Evolutionary conservation across 768 basidiomycete genomes (phyloP).

Genomic region (Lanmaoa pseudosensibilis): DNA sequence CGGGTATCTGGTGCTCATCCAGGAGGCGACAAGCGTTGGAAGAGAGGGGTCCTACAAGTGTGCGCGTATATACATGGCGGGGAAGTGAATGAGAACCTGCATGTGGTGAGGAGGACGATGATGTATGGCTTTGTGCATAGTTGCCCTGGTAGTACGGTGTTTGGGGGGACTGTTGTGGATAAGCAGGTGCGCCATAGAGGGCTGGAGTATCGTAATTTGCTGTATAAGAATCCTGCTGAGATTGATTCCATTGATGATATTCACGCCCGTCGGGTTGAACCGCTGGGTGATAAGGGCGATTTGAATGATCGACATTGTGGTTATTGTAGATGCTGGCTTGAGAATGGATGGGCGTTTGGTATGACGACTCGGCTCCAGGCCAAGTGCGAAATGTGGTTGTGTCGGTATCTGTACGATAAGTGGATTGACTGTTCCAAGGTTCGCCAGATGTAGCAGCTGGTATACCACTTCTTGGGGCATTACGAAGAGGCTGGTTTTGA

Average conservation of each 20-base stretch:
- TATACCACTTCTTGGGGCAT: constrained; percentile 26
- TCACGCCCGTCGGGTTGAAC: constrained; percentile 42
- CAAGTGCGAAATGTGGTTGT: constrained; percentile 50
- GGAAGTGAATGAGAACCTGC: constrained; percentile 45
- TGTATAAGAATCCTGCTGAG: constrained; percentile 27
- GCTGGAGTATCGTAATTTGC: constrained; percentile 25
- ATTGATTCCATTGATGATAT: constrained; percentile 30
- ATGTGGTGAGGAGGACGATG: constrained; percentile 32
- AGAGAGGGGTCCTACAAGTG: constrained; percentile 86
- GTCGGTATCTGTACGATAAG: constrained; percentile 32
- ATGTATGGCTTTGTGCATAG: constrained; percentile 25
- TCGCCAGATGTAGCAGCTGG: constrained; percentile 18
- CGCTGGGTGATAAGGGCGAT: constrained; percentile 33
- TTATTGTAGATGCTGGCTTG: constrained; percentile 26
- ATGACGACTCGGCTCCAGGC: constrained; percentile 42
- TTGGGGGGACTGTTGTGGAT: constrained; percentile 30
- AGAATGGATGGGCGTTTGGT: constrained; percentile 32
- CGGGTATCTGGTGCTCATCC: constrained; percentile 82
- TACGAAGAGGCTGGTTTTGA: constrained; percentile 51
- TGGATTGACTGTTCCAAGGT: constrained; percentile 22
- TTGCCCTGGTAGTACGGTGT: constrained; percentile 32
- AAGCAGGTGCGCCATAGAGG: constrained; percentile 27
- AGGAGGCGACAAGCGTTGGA: constrained; percentile 81
- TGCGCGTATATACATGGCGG: constrained; percentile 78
- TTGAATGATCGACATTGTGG: constrained; percentile 42